These are phyloP conservation scores for Fibroporia radiculosa DNA, from an alignment of 768 basidiomycete genomes.

Conservation along the genomic window DNA sequence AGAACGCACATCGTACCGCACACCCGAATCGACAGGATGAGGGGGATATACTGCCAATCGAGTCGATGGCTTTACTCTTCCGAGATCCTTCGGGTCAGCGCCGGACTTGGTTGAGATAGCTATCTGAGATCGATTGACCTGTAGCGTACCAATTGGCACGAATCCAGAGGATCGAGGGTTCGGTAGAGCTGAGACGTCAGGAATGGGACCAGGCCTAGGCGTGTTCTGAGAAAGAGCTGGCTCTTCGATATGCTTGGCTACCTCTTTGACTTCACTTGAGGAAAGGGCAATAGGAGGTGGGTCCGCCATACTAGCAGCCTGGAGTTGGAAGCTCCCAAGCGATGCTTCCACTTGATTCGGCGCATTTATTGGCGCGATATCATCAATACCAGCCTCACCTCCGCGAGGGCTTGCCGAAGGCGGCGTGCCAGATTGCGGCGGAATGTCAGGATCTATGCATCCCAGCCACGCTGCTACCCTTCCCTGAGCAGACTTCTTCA, in stretches of 20 bases:
- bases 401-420: constrained; percentile 10
- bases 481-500: constrained; percentile 50
- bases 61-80: background rate
- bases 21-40: constrained; percentile 38
- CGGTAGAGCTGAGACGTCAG: constrained; percentile 29
- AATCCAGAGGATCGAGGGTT: constrained; percentile 77
- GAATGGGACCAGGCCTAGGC: background rate
- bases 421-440: constrained; percentile 33
- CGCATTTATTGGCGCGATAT: constrained; percentile 33
- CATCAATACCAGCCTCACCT: background rate
- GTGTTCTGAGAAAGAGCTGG: background rate
- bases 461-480: constrained; percentile 77
- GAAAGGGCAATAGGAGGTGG: background rate
- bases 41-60: constrained; percentile 11
- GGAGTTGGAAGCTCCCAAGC: constrained; percentile 49
- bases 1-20: constrained; percentile 66
- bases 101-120: background rate
- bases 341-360: constrained; percentile 71
- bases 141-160: constrained; percentile 52
- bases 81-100: background rate
- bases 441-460: constrained; percentile 48
- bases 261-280: background rate
- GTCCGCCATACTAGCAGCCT: background rate
- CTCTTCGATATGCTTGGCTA: background rate
- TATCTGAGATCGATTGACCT: constrained; percentile 14